Percentiles rank a stretch among this genome's conserved stretches.
Conservation (phyloP, 306 rosid species). For the Sesbania bispinosa region DNA sequence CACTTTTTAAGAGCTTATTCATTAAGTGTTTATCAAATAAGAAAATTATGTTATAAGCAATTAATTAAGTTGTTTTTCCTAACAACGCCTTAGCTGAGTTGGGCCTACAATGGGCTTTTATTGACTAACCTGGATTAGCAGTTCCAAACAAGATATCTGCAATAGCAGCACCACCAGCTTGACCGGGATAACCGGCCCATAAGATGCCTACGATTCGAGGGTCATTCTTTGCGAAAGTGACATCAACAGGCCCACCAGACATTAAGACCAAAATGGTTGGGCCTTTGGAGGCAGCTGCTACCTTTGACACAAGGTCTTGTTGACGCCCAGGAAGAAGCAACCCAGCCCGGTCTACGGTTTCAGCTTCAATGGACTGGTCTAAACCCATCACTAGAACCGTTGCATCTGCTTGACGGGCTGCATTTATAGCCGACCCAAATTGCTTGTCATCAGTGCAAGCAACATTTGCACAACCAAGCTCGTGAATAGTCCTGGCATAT, state of each 20-base stretch:
- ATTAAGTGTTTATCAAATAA: too few species aligned
- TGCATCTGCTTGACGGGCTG: conserved; percentile 65
- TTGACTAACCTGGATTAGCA: conserved; percentile 50
- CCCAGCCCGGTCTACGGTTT: conserved; percentile 52
- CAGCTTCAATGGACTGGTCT: conserved; percentile 82
- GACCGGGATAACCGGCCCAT: conserved; percentile 90
- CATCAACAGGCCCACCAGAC: conserved; percentile 86
- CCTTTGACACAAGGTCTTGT: conserved; percentile 59
- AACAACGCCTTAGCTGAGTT: background rate
- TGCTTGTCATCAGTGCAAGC: conserved; percentile 44
- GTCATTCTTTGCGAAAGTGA: conserved; percentile 61
- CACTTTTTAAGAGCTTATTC: too few species aligned
- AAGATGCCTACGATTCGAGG: conserved; percentile 49
- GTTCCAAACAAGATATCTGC: conserved; percentile 64
- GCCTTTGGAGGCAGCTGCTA: conserved; percentile 63
- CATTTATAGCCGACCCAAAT: conserved; percentile 44
- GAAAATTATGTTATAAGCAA: too few species aligned
- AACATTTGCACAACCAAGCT: conserved; percentile 59
- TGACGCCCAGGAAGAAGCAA: conserved; percentile 79
- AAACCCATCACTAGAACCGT: conserved; percentile 67
- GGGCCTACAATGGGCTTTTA: background rate
- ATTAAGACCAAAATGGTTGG: conserved; percentile 66
- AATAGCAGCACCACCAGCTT: conserved; percentile 81
- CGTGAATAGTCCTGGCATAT: conserved; percentile 43
- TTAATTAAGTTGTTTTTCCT: too few species aligned